Base-by-base conservation (phyloP, 1,284 basidiomycete genomes). In the Trichosporon inkin region DNA sequence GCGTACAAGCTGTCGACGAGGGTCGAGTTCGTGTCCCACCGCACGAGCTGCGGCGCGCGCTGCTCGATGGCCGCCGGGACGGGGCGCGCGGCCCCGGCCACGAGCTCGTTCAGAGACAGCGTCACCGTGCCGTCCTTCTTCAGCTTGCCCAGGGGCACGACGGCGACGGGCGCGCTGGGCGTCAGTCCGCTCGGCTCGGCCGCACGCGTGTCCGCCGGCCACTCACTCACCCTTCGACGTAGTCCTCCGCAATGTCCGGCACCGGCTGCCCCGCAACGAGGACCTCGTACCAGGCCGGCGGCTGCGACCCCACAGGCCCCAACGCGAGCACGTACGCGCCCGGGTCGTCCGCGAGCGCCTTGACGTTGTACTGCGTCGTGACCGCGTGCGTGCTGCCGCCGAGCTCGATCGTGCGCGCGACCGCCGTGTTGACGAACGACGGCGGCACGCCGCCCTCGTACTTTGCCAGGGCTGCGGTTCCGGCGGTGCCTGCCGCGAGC, bases 331-430 rank as follows among this genome's bases (percentile, higher is more conserved):
- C 84, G 73, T 92, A 92, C 38, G 83, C 79, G 39, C 81, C 82
- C 10, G 85, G 82, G 51, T 80, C 82, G 63, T 85, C 80, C 64
- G 84, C 82, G 28, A 88, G 81, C 52, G 88, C 84, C 76, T 86
- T 89, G 73, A 90, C 84, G 17, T 89, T 87, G 78, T 89, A 95
- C 58, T 90, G 89, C 53, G 92, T 94, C 53, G 86, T 88, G 80
- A 92, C 85, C 78, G 88, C 86, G 56, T 90, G 87, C 24, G 90
- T 83, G 32, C 91, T 83, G 62, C 92, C 92, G 40, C 88, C 90
- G 40, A 95, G 87, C 71, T 95, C 92, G 65, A 92, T 81, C 10
- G 88, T 87, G 69, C 90, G 87, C 20, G 91, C 88, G 64, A 96
- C 83, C 61, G 87, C 89, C 17, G 87, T 89, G 72, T 95, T 94